These are phyloP conservation scores for Nicotiana rustica DNA, from an alignment of 305 asterid species.

Conservation along the genomic window DNA sequence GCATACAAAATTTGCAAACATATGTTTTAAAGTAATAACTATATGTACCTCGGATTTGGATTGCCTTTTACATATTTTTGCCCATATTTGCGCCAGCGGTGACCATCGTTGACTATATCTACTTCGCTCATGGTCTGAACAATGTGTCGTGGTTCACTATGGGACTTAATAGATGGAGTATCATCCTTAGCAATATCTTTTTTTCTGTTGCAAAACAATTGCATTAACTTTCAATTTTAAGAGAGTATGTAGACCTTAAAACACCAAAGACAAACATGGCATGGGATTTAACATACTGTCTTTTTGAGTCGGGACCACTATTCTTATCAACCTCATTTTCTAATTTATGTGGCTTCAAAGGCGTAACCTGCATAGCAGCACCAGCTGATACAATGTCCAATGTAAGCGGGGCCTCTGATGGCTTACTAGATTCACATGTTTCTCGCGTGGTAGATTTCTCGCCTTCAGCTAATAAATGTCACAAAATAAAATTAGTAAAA, in stretches of 20 bases:
- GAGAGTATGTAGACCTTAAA: slow-evolving; percentile 7
- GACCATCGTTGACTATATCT: slow-evolving; percentile 85
- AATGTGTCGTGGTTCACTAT: slow-evolving; percentile 67
- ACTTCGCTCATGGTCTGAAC: slow-evolving; percentile 85
- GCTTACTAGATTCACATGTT: slow-evolving; percentile 50
- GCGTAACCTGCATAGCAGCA: slow-evolving; percentile 47
- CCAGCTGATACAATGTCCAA: slow-evolving; percentile 47
- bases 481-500: slow-evolving; percentile 7
- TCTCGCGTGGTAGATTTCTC: slow-evolving; percentile 40
- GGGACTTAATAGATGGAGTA: slow-evolving; percentile 49
- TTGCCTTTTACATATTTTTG: slow-evolving; percentile 95
- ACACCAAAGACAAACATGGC: slow-evolving; percentile 18
- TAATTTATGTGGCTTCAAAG: slow-evolving; percentile 45
- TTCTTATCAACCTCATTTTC: slow-evolving; percentile 50
- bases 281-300: slow-evolving; percentile 64
- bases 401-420: slow-evolving; percentile 45
- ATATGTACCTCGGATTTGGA: slow-evolving; percentile 86
- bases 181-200: slow-evolving; percentile 48
- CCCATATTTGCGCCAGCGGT: slow-evolving; percentile 98
- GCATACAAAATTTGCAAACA: neutral
- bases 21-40: neutral
- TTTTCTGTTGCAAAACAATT: slow-evolving; percentile 59
- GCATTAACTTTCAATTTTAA: neutral
- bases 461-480: slow-evolving; percentile 35
- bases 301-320: slow-evolving; percentile 58